Percentiles rank a stretch among this genome's conserved stretches.
Conservation (phyloP, 192 early-diverging fungal species). For the Coemansia sp. region DNA sequence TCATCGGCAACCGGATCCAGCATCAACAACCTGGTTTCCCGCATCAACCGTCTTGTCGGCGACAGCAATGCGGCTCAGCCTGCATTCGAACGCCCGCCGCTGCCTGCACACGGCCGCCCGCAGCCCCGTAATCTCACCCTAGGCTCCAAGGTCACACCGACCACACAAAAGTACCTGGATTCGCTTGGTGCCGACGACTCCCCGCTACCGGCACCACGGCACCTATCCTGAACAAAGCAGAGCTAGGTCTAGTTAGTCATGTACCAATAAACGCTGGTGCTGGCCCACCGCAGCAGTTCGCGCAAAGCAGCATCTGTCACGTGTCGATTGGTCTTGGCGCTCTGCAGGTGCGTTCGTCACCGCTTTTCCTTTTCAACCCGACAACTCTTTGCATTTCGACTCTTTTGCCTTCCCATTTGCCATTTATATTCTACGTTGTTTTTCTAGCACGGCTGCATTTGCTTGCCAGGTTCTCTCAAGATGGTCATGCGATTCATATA, state of each 20-base stretch:
- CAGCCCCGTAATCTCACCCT: background rate
- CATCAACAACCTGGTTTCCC: constrained; percentile 30
- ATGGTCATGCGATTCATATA: constrained; percentile 52
- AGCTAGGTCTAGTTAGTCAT: no score
- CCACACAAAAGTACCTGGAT: constrained; percentile 49
- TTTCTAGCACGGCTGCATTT: background rate
- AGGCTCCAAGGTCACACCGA: constrained; percentile 35
- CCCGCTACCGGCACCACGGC: background rate
- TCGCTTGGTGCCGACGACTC: constrained; percentile 14
- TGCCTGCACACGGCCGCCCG: constrained; percentile 9
- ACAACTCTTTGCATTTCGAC: background rate
- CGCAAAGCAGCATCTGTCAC: no score
- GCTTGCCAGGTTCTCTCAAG: background rate
- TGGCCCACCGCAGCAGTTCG: no score
- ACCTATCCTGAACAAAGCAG: no score
- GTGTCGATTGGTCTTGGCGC: constrained; percentile 1
- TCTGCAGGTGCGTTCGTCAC: background rate
- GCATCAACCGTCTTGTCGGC: constrained; percentile 37
- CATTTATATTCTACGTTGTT: constrained; percentile 2
- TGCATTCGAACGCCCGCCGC: constrained; percentile 27
- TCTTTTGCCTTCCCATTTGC: background rate
- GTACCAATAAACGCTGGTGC: no score
- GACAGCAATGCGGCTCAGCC: background rate
- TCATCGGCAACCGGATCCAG: constrained; percentile 12
- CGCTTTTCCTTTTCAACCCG: no score